Evolutionary conservation across 805 yeast species (phyloP).

Genomic region (Saccharomycopsis sp.): DNA sequence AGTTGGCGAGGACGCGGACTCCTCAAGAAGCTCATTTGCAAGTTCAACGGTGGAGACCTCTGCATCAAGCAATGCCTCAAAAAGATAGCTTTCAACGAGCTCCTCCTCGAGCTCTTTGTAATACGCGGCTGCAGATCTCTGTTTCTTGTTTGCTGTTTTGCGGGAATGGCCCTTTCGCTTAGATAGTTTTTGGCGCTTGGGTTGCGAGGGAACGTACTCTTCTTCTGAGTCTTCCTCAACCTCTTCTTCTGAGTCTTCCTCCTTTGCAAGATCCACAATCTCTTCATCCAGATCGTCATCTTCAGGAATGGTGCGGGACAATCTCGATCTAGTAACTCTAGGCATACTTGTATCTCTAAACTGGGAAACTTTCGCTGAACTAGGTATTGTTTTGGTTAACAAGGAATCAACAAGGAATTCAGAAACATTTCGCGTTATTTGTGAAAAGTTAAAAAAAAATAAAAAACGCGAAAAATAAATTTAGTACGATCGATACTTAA

Average conservation of each 20-base stretch:
- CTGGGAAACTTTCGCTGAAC: too few species aligned
- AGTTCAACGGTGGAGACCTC: conserved; percentile 42
- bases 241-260: background rate
- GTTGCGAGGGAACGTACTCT: conserved; percentile 1
- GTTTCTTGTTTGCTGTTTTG: background rate
- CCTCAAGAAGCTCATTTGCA: conserved; percentile 50
- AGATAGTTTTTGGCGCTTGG: background rate
- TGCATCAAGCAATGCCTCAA: conserved; percentile 42
- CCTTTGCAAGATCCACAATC: background rate
- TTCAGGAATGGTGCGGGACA: background rate
- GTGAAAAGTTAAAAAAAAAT: too few species aligned
- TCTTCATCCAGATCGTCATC: background rate
- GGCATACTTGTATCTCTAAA: too few species aligned
- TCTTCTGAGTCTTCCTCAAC: background rate
- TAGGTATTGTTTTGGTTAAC: too few species aligned
- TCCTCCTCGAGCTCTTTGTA: conserved; percentile 19
- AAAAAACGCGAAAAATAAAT: too few species aligned
- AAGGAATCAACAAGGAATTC: too few species aligned
- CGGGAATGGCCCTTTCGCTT: background rate
- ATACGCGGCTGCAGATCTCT: conserved; percentile 2
- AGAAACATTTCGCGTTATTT: too few species aligned
- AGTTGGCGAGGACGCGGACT: conserved; percentile 34
- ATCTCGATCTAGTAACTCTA: too few species aligned
- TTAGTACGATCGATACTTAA: too few species aligned
- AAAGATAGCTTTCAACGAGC: conserved; percentile 39